Percentiles rank a stretch among this genome's conserved stretches.
Conservation (phyloP, 176 grass and related monocot genomes). For the Oryza meridionalis region DNA sequence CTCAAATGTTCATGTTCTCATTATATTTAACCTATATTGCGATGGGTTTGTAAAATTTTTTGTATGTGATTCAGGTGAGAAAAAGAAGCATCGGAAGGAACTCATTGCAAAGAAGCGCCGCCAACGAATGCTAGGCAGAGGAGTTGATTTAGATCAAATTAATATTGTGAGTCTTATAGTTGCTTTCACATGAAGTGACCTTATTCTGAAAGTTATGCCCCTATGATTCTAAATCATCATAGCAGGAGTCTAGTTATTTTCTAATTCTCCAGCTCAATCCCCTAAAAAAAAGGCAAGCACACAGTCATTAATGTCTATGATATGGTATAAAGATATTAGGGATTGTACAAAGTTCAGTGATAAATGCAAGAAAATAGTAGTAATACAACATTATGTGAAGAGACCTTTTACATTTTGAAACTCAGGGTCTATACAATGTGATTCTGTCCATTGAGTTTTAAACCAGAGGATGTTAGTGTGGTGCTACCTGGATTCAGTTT, state of each 20-base stretch:
- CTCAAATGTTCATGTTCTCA: not conserved
- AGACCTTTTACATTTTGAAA: not conserved
- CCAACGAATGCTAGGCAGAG: conserved; percentile 84
- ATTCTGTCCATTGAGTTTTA: not conserved
- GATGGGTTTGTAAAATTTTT: conserved; percentile 3
- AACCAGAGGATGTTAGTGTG: not conserved
- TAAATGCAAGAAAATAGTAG: not conserved
- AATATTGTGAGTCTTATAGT: conserved; percentile 69
- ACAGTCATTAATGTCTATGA: not conserved
- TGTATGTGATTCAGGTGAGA: conserved; percentile 64
- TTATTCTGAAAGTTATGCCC: conserved; percentile 16
- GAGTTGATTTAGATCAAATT: conserved; percentile 89
- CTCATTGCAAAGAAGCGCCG: conserved; percentile 81
- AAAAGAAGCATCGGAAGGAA: conserved; percentile 88
- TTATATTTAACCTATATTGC: not conserved
- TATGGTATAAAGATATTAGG: not conserved
- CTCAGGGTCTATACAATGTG: not conserved
- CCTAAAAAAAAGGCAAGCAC: not conserved
- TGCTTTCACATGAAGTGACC: conserved; percentile 22
- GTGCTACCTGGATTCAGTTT: not conserved
- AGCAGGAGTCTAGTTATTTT: not conserved
- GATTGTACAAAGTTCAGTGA: conserved; percentile 1
- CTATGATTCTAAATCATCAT: conserved; percentile 18
- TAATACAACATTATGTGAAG: not conserved
- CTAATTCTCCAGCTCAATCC: not conserved